A percentile compares a stretch with the other conserved stretches of the same genome.
Evolutionary conservation across 2,329 filamentous ascomycete genomes (phyloP).

Genomic region (Sporothrix globosa): DNA sequence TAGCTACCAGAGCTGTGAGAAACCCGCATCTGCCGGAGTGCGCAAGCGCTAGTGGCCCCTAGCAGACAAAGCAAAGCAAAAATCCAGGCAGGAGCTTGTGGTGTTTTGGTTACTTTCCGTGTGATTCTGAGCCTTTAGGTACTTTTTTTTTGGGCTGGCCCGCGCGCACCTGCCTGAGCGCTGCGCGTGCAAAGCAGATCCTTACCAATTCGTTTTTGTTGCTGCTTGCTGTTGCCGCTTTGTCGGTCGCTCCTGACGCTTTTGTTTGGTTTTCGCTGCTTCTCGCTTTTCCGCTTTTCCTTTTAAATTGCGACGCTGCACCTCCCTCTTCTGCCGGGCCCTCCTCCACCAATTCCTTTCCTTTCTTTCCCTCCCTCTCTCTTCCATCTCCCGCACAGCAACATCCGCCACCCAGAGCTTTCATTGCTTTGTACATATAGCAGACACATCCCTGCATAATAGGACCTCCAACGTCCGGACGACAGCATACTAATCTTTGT

Average conservation of each 20-base stretch:
- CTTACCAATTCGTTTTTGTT: neutral
- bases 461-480: constrained; percentile 25
- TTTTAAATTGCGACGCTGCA: constrained; percentile 30
- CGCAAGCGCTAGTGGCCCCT: constrained; percentile 17
- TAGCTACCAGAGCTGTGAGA: neutral
- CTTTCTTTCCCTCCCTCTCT: neutral
- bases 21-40: constrained; percentile 29
- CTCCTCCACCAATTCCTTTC: neutral
- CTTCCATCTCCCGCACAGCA: constrained; percentile 19
- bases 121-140: neutral
- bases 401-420: constrained; percentile 24
- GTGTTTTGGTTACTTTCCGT: neutral
- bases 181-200: constrained; percentile 5
- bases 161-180: constrained; percentile 5
- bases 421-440: constrained; percentile 24
- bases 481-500: constrained; percentile 25
- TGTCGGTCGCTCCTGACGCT: constrained; percentile 21
- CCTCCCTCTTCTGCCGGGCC: constrained; percentile 14
- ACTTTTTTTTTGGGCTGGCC: too few species aligned
- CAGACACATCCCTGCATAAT: constrained; percentile 26
- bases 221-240: constrained; percentile 24
- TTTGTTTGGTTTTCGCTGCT: constrained; percentile 1
- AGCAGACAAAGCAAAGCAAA: constrained; percentile 25
- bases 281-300: constrained; percentile 17
- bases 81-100: constrained; percentile 4